Percentiles rank a stretch among this genome's conserved stretches.
These are phyloP conservation scores for Rugonectria rugulosa DNA, from an alignment of 2,329 filamentous ascomycete species.

Conservation along the genomic window DNA sequence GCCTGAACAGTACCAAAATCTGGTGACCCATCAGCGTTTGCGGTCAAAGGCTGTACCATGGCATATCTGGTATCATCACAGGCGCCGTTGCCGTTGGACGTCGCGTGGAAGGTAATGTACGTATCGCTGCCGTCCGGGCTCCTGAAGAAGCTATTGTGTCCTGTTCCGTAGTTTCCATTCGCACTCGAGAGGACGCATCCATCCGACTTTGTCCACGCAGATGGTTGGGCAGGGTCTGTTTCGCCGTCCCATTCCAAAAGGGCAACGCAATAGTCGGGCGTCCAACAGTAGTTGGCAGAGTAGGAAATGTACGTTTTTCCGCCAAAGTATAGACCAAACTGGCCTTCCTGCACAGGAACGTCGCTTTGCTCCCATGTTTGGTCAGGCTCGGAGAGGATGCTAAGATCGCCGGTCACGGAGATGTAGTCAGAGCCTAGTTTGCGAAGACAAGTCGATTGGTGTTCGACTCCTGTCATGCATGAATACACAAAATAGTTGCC, in stretches of 20 bases:
- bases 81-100: constrained; percentile 53
- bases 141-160: constrained; percentile 66
- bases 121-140: constrained; percentile 64
- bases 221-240: constrained; percentile 52
- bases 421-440: constrained; percentile 49
- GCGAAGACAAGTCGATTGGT: constrained; percentile 50
- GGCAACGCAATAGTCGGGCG: constrained; percentile 60
- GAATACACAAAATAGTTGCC: constrained; percentile 64
- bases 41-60: constrained; percentile 59
- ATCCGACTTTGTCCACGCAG: constrained; percentile 59
- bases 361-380: constrained; percentile 58
- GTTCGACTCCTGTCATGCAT: constrained; percentile 53
- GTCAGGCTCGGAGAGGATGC: constrained; percentile 59
- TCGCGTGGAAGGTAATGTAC: constrained; percentile 65
- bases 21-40: constrained; percentile 58
- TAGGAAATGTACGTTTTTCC: constrained; percentile 62
- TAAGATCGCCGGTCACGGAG: constrained; percentile 48
- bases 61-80: constrained; percentile 64
- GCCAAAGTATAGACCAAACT: constrained; percentile 60
- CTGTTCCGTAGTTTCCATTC: constrained; percentile 65
- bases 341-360: constrained; percentile 62
- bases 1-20: constrained; percentile 54
- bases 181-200: constrained; percentile 59
- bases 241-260: constrained; percentile 60
- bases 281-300: constrained; percentile 66